Evolutionary conservation across 495 filamentous ascomycete species (phyloP), one percentile per base, ranked within the genome.

Genomic region (Aspergillus biplanus): DNA sequence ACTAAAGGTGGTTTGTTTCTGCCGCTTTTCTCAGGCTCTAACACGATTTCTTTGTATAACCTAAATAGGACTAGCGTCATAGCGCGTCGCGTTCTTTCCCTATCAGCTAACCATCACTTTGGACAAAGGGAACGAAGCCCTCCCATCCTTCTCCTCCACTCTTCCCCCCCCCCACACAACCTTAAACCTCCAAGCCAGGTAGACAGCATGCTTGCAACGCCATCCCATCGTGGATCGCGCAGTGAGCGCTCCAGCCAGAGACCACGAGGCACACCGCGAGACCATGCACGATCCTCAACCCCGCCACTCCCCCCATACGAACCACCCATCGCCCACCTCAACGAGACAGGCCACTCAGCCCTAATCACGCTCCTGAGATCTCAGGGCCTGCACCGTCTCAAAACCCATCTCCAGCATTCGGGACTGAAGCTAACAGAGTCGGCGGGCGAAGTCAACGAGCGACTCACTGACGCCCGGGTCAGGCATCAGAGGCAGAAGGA

Each of bases 241-340:
- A 9, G 47, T 50, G 16, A n/a, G 11, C 39, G 7, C n/a, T n/a
- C 11, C 39, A 44, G 39, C 39, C 11, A n/a, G 12, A 44, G 47
- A 31, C 47, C 47, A 9, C 47, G 50, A 12, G 48, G 65, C 42
- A 58, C 67, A 7, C 64, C 66, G 31, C 57, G 49, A 65, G 56
- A 61, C 15, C 61, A 46, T 31, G 34, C 49, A 33, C 47, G 47
- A 37, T 13, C 53, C 33, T 13, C 15, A 34, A 59, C 70, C 33
- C 69, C 74, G 12, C 69, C 76, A 0, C 73, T 89, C 8, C 88
- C 88, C 4, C 67, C 77, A 7, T 91, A 92, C 71, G 79, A 90
- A 65, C 69, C 82, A 1, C 86, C 83, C 12, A 66, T 78, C 16
- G 81, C 76, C 35, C 81, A 87, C 11, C 82, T 83, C 6, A 80